Evolutionary conservation across 371 early-diverging fungal species (phyloP).

Genomic region (Mucor saturninus): DNA sequence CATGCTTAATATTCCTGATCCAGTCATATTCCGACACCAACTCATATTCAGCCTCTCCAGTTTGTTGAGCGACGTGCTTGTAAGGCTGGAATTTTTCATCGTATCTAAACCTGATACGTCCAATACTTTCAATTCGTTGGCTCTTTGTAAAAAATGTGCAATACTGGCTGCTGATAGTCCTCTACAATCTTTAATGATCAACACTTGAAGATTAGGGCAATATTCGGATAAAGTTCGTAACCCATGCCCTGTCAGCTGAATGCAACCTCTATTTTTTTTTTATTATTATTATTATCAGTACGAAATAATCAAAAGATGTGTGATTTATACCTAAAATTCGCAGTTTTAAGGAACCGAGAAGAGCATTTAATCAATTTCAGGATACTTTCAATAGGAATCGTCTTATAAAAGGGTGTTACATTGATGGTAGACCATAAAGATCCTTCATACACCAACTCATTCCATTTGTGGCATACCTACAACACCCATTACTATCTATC

Average conservation of each 20-base stretch:
- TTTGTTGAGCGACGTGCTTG: constrained; percentile 34
- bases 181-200: constrained; percentile 58
- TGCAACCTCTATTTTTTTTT: constrained; percentile 53
- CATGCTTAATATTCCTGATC: constrained; percentile 38
- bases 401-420: constrained; percentile 53
- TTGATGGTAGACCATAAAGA: constrained; percentile 59
- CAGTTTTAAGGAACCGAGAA: constrained; percentile 54
- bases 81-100: constrained; percentile 52
- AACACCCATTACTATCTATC: background rate
- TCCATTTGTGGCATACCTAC: constrained; percentile 55
- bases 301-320: constrained; percentile 5
- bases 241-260: constrained; percentile 57
- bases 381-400: constrained; percentile 53
- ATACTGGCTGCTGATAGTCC: constrained; percentile 54
- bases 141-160: constrained; percentile 36
- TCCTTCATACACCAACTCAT: constrained; percentile 54
- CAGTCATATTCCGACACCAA: constrained; percentile 63
- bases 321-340: constrained; percentile 57
- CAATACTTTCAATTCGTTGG: constrained; percentile 34
- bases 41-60: constrained; percentile 54
- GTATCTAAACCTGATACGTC: constrained; percentile 55
- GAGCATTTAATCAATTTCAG: constrained; percentile 49
- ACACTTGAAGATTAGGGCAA: constrained; percentile 57
- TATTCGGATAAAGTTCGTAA: constrained; percentile 51
- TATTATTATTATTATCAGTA: background rate